A percentile compares a stretch with the other conserved stretches of the same genome.
Conservation (phyloP, 345 rosid species). For the Hibiscus syriacus region DNA sequence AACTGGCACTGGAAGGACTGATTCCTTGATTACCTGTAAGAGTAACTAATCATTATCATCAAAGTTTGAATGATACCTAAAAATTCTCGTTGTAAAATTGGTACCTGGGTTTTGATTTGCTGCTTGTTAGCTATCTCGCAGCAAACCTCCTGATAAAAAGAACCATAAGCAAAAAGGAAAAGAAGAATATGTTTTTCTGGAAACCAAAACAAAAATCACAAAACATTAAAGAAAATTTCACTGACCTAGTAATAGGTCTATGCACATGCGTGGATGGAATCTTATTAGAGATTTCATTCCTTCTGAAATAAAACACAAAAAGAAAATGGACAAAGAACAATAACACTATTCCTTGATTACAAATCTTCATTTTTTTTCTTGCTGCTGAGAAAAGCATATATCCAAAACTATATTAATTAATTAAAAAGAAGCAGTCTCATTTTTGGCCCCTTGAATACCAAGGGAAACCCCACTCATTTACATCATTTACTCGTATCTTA, state of each 20-base stretch:
- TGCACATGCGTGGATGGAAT: constrained; percentile 50
- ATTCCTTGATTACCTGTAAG: constrained; percentile 41
- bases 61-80: not conserved
- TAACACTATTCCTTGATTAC: not conserved
- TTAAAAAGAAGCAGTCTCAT: not conserved
- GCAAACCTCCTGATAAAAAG: constrained; percentile 62
- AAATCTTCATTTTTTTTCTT: not conserved
- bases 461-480: too few species aligned
- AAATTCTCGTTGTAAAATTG: not conserved
- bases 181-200: not conserved
- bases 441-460: not conserved
- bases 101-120: constrained; percentile 47
- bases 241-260: constrained; percentile 88
- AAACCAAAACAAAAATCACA: not conserved
- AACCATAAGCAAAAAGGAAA: not conserved
- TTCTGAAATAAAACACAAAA: constrained; percentile 24
- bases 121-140: constrained; percentile 68
- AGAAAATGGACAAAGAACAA: not conserved
- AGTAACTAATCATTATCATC: not conserved
- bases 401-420: not conserved
- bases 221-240: not conserved
- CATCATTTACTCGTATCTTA: not conserved
- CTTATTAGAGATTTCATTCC: constrained; percentile 36
- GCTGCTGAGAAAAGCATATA: too few species aligned
- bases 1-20: constrained; percentile 15